A percentile compares a stretch with the other conserved stretches of the same genome.
Evolutionary conservation across 2,329 filamentous ascomycete species (phyloP).

Genomic region (Fusarium torulosum): DNA sequence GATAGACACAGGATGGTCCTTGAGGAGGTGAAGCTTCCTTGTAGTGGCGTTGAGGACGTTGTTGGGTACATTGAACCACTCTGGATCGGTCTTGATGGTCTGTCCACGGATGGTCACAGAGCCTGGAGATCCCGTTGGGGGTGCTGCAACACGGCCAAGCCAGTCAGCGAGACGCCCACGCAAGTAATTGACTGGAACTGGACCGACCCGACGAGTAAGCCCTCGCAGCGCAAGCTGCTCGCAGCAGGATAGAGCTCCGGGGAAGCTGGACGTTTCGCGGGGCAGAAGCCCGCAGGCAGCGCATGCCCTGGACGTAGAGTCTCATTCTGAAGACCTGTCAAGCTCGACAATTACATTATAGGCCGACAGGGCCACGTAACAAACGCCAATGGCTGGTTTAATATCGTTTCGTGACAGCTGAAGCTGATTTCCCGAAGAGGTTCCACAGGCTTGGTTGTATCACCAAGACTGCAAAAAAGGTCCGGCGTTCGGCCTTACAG

Average conservation of each 20-base stretch:
- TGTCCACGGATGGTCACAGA: constrained; percentile 71
- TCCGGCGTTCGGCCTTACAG: constrained; percentile 40
- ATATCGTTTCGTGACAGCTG: neutral
- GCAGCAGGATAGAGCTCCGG: constrained; percentile 43
- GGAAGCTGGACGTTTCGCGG: constrained; percentile 42
- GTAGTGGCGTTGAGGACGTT: constrained; percentile 81
- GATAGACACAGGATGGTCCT: constrained; percentile 89
- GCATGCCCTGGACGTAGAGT: constrained; percentile 44
- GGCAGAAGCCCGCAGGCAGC: constrained; percentile 47
- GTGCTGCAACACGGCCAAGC: constrained; percentile 31
- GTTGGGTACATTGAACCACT: constrained; percentile 86
- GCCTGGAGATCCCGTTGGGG: constrained; percentile 42
- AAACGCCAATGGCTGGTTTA: constrained; percentile 26
- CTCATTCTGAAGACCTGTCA: constrained; percentile 40
- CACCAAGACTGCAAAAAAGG: constrained; percentile 25
- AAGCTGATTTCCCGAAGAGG: constrained; percentile 5
- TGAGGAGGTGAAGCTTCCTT: constrained; percentile 87
- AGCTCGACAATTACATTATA: constrained; percentile 42
- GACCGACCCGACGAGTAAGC: constrained; percentile 48
- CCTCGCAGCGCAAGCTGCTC: constrained; percentile 42
- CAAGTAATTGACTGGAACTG: constrained; percentile 18
- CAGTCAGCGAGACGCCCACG: constrained; percentile 40
- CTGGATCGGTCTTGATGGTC: constrained; percentile 68
- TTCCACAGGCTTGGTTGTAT: constrained; percentile 19
- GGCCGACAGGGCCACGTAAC: constrained; percentile 15